Evolutionary conservation across 306 rosid genomes (phyloP), one percentile per base, ranked within the genome.

Genomic region (Pterocarpus macrocarpus): DNA sequence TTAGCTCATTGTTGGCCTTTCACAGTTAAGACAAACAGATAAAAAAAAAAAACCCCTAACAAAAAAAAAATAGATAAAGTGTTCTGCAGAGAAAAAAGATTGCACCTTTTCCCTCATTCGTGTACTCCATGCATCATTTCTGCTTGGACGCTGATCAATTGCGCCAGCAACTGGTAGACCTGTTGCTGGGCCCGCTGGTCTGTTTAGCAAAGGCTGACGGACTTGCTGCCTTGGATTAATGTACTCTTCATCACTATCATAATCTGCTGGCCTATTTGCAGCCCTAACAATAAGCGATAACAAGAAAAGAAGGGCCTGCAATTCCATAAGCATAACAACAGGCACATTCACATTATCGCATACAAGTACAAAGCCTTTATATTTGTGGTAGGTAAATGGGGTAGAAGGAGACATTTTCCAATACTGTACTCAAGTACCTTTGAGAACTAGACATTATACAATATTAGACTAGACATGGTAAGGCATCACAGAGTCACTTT

Each of bases 111-210:
- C 99, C 85, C 99, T 92, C 99, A 96, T 93, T 71, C 99, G 90
- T 57, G 94, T 13, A 87, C 99, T 96, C 99, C 99, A 96, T 43
- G 99, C 99, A 87, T 96, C 99, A 86, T 73, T 96, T 91, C 98
- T 90, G 85, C 71, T 76, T 39, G 97, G 82, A 43, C 99, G 95
- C 85, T 90, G 96, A 73, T 89, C 96, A 76, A 38, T 10, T 30
- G 91, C 47, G 66, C 97, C 92, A 47, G 94, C 78, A 78, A 81
- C 97, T 76, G 99, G 99, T 76, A 82, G 88, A 62, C 97, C 98
- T n/a, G 99, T 12, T 33, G 88, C 87, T 45, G 94, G 91, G 75
- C 69, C 88, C 9, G 93, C 81, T 28, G 91, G 85, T 89, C 98
- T 93, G 84, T 50, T 89, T 72, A 96, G 85, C 85, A 96, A 80